Base-by-base conservation (phyloP, 352 stramenopile species). In the Phytophthora parvispora region DNA sequence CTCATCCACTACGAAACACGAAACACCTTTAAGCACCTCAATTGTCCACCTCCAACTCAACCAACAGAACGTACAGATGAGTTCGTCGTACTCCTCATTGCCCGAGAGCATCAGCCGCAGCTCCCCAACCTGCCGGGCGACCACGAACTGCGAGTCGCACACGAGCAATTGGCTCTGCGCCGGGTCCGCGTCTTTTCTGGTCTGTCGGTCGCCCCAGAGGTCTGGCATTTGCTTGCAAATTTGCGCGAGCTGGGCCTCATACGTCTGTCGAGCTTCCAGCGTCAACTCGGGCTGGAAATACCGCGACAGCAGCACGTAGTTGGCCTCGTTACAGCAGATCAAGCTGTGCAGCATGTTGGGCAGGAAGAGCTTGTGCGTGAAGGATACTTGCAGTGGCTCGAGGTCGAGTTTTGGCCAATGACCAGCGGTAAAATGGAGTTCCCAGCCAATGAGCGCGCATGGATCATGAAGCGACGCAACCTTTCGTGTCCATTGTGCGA, bases 11-110 rank as follows among this genome's bases (percentile, higher is more conserved):
- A 40, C 28, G n/a, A 53, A 59, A 4, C 20, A 38, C 27, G 15
- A 48, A 38, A 54, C n/a, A 8, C 58, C 27, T 47, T 10, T 64
- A 18, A 64, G 28, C 59, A n/a, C 24, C 43, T 48, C n/a, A 10
- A n/a, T 24, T 16, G 22, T 32, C 22, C 15, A 38, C 42, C 18
- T 38, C 38, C 12, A 50, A 36, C 47, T 4, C 20, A 60, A 32
- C 7, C 16, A 20, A 3, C 29, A 70, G 20, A 38, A 83, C 83
- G 56, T 75, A 93, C 85, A 78, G 16, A 91, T 81, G 38, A 93
- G 81, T 36, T 93, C 86, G 51, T 93, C 86, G 60, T 93, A 92
- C 48, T 92, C 86, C 22, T 76, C 67, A 29, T 64, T 89, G 22
- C 86, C 86, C 9, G 79, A 83, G 10, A 93, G 77, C 40, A 89